Base-by-base conservation (phyloP, 164 flowering plant genomes). In the Stephania yunnanensis region DNA sequence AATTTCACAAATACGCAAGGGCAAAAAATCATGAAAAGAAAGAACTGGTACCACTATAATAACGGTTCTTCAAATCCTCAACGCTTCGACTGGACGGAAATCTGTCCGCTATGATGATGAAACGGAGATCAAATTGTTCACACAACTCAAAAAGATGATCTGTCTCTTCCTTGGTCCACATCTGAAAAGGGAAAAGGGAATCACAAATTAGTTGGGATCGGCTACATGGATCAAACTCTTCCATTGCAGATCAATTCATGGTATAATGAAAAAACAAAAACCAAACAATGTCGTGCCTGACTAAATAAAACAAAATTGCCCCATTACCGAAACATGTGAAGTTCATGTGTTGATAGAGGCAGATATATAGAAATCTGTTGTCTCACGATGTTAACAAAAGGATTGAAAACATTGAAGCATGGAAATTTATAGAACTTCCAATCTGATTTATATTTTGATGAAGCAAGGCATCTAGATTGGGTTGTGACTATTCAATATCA, bases 101-200 rank as follows among this genome's bases (percentile, higher is more conserved):
- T 80, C 97, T 88, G 82, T 94, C 98, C 74, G 99, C 98, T 83
- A 96, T 86, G 19, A 96, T 85, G 78, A 89, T 78, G 80, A 96
- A 96, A 46, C 98, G 97, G 73, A 96, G 97, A 86, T 96, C 98
- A 79, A 88, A 94, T 70, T 82, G 83, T 68, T 91, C 90, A 80
- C 97, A 96, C 84, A 96, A 71, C 48, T 92, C 95, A 89, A 96
- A 94, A 77, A 96, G 80, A 73, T 87, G 90, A 84, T 92, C 97
- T 52, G 98, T 96, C 87, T 96, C 99, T 82, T 94, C 94, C 83
- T 87, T 95, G 70, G 93, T 90, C 98, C 99, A 95, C 74, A 69
- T 74, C 99, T 95, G 72, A 71, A 63, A 17, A 74, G 6, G 50
- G 50, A 69, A 65, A 11, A 66, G n/a, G 52, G 36, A 69, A 7